A percentile compares a stretch with the other conserved stretches of the same genome.
phyloP scores from a whole-genome alignment of 2,329 filamentous ascomycete genomes.

The Epichloe elymi region DNA sequence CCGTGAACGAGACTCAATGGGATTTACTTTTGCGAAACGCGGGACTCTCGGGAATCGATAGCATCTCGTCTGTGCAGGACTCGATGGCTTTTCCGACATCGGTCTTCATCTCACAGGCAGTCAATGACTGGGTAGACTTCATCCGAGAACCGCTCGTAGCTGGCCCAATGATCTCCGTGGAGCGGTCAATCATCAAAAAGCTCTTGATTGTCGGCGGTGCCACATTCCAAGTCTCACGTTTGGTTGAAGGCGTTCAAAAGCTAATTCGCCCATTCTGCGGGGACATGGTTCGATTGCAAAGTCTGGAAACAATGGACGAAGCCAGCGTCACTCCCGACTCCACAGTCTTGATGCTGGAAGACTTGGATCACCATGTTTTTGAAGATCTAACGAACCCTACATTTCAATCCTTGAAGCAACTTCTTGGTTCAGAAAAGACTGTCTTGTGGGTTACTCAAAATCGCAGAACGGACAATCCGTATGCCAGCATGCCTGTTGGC shows the following conservation, averaged over 20 bases:
- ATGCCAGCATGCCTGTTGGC: background rate
- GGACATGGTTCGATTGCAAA: background rate
- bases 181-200: background rate
- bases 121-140: background rate
- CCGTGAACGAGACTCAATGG: background rate
- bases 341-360: background rate
- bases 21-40: background rate
- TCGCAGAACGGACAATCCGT: background rate
- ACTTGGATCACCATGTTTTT: background rate
- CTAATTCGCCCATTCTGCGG: background rate
- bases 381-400: background rate
- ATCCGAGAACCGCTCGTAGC: background rate
- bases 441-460: background rate
- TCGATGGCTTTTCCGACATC: background rate
- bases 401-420: background rate
- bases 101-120: background rate
- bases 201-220: background rate
- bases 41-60: conserved; percentile 5
- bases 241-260: background rate
- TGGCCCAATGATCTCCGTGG: background rate
- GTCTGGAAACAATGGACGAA: background rate
- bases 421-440: background rate
- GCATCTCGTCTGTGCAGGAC: background rate
- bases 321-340: background rate
- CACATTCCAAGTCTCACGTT: background rate